These are phyloP conservation scores for Capsella bursapastoris DNA, from an alignment of 345 rosid species.

Conservation along the genomic window DNA sequence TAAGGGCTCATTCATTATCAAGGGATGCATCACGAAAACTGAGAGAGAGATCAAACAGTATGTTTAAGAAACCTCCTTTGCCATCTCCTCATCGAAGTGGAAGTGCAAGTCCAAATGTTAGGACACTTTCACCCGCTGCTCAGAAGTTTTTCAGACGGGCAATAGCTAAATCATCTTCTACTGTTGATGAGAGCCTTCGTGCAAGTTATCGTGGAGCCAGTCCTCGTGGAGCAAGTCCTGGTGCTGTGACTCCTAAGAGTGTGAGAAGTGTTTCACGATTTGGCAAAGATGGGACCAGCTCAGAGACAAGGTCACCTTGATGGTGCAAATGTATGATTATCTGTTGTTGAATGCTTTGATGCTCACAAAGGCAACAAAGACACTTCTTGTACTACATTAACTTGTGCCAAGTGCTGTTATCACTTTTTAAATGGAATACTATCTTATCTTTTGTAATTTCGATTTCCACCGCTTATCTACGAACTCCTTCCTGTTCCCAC, in stretches of 20 bases:
- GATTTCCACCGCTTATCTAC: background rate
- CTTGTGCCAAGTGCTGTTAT: conserved; percentile 16
- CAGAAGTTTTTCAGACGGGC: conserved; percentile 92
- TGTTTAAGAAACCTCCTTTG: conserved; percentile 89
- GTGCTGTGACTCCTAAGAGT: conserved; percentile 68
- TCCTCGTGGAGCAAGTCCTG: conserved; percentile 66
- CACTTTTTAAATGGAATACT: conserved; percentile 8
- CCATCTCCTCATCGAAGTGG: conserved; percentile 93
- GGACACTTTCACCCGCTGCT: conserved; percentile 91
- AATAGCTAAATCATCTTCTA: conserved; percentile 75
- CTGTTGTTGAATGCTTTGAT: conserved; percentile 13
- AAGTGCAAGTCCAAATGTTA: conserved; percentile 85
- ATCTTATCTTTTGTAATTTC: conserved; percentile 12
- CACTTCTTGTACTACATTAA: conserved; percentile 25
- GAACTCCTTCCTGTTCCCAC: conserved; percentile 5
- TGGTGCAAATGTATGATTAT: conserved; percentile 52
- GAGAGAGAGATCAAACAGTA: conserved; percentile 78
- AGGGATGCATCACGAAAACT: conserved; percentile 88
- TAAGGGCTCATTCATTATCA: conserved; percentile 81
- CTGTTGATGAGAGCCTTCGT: conserved; percentile 94
- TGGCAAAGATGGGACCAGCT: conserved; percentile 77
- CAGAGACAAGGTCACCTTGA: conserved; percentile 70
- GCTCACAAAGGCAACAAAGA: conserved; percentile 31
- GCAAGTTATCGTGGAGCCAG: conserved; percentile 93
- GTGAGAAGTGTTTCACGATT: conserved; percentile 78